Percentiles rank a stretch among this genome's conserved stretches.
Conservation (phyloP, 202 grass and related monocot genomes). For the Bolboschoenoplectus hybrid region DNA sequence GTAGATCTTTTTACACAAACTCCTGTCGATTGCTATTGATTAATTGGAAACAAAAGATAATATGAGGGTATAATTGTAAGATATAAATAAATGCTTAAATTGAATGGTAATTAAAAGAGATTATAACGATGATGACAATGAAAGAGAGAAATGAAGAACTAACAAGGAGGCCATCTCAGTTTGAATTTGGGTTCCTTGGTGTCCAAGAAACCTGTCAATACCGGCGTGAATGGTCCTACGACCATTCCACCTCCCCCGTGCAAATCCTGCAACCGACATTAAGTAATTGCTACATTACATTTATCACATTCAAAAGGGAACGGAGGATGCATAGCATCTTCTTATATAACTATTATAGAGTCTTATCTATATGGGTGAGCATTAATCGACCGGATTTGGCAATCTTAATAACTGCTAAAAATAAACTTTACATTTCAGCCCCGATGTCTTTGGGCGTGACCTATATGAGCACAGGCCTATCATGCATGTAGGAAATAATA, state of each 20-base stretch:
- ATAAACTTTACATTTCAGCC: neutral
- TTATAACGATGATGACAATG: neutral
- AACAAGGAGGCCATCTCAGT: slow-evolving; percentile 49
- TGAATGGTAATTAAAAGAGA: neutral
- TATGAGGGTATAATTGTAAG: neutral
- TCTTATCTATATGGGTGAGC: neutral
- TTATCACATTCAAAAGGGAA: neutral
- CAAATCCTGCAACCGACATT: slow-evolving; percentile 34
- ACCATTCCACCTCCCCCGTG: slow-evolving; percentile 39
- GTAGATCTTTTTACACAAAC: neutral
- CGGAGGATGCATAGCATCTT: neutral
- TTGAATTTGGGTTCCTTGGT: slow-evolving; percentile 48
- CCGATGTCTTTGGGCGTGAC: neutral
- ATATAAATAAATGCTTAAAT: neutral
- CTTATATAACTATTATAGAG: neutral
- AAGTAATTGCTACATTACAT: slow-evolving; percentile 8
- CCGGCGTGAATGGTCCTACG: slow-evolving; percentile 29
- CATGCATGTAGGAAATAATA: slow-evolving; percentile 6
- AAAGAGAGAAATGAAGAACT: slow-evolving; percentile 18
- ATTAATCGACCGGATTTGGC: neutral
- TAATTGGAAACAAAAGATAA: neutral
- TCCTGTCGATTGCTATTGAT: neutral
- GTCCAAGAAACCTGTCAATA: slow-evolving; percentile 36
- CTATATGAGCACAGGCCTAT: neutral
- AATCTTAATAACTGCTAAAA: neutral